A percentile compares a stretch with the other conserved stretches of the same genome.
Conservation (phyloP, 164 flowering plant species). For the Macadamia integrifolia region DNA sequence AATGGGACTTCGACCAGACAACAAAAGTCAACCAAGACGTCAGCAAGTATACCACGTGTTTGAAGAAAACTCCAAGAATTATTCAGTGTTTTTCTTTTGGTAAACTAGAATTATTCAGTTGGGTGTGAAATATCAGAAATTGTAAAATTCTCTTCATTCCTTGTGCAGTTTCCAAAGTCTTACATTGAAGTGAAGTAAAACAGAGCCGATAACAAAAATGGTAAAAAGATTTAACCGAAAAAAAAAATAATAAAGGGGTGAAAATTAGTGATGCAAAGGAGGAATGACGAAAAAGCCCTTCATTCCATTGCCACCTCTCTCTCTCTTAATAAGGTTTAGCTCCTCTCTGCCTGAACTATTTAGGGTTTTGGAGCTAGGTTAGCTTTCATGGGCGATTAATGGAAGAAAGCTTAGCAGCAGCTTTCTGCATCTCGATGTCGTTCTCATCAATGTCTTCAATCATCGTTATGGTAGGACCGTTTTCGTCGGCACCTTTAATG, state of each 20-base stretch:
- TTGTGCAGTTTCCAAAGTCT: background rate
- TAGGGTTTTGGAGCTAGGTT: constrained; percentile 24
- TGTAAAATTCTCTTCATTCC: constrained; percentile 13
- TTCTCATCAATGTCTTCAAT: constrained; percentile 39
- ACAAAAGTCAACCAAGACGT: background rate
- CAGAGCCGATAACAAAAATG: constrained; percentile 5
- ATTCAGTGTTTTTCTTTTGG: background rate
- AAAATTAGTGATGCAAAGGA: constrained; percentile 1
- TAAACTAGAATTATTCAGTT: no score
- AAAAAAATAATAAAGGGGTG: background rate
- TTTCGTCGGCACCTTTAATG: constrained; percentile 26
- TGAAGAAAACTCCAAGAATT: background rate
- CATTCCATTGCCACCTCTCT: background rate
- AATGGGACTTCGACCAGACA: constrained; percentile 29
- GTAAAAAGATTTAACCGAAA: no score
- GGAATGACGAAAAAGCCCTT: constrained; percentile 26
- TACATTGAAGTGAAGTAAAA: constrained; percentile 3
- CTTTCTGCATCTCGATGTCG: constrained; percentile 31
- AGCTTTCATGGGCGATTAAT: constrained; percentile 19
- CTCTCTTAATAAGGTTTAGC: background rate
- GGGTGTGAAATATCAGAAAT: background rate
- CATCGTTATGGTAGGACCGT: constrained; percentile 4
- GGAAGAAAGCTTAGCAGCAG: constrained; percentile 18
- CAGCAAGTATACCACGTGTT: constrained; percentile 13
- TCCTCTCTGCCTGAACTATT: background rate